phyloP scores from a whole-genome alignment of 805 yeast species.

The Metschnikowia gelsemii region DNA sequence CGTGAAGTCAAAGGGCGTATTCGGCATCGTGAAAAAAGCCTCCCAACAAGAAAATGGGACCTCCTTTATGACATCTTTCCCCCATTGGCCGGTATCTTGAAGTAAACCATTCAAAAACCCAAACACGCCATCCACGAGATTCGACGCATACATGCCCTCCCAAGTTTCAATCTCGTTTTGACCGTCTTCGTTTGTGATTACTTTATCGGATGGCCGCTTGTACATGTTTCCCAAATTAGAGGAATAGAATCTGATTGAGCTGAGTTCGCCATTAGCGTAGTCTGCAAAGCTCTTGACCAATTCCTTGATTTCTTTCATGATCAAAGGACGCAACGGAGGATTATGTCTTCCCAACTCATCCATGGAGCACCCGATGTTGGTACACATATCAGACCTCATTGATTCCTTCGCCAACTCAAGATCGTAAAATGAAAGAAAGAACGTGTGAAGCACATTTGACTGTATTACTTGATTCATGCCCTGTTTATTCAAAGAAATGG shows the following conservation, averaged over 20 bases:
- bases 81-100: constrained; percentile 52
- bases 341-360: constrained; percentile 85
- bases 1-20: constrained; percentile 62
- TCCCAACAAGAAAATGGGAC: constrained; percentile 47
- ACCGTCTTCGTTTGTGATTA: constrained; percentile 43
- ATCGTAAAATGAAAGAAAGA: constrained; percentile 51
- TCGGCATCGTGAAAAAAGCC: constrained; percentile 46
- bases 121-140: constrained; percentile 50
- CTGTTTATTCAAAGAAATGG: constrained; percentile 71
- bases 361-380: constrained; percentile 61
- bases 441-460: constrained; percentile 37
- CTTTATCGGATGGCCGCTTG: constrained; percentile 39
- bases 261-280: constrained; percentile 30
- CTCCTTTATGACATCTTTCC: constrained; percentile 34
- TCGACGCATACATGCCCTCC: constrained; percentile 50
- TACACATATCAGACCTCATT: constrained; percentile 47
- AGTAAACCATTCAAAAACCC: constrained; percentile 52
- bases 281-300: constrained; percentile 48
- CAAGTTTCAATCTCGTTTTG: constrained; percentile 45
- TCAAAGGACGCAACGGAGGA: constrained; percentile 62
- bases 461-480: constrained; percentile 62
- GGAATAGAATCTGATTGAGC: constrained; percentile 45
- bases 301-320: constrained; percentile 47
- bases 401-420: constrained; percentile 53
- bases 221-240: constrained; percentile 42